phyloP scores from a whole-genome alignment of 2,329 filamentous ascomycete species.

The Monosporascus cannonballus region DNA sequence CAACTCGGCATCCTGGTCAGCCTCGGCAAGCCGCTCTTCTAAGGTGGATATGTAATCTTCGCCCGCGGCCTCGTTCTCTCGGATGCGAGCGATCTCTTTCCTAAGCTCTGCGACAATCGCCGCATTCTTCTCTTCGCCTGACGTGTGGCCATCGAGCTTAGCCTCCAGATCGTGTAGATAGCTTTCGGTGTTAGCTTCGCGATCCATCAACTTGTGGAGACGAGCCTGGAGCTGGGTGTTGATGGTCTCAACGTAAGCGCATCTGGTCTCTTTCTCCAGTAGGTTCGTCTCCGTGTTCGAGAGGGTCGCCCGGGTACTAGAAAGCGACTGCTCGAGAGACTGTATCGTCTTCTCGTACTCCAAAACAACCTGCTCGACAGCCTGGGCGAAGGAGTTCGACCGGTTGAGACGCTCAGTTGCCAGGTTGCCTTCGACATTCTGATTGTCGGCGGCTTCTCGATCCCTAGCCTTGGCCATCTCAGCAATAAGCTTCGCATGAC shows the following conservation, averaged over 20 bases:
- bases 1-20: conserved; percentile 89
- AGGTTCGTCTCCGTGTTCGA: conserved; percentile 80
- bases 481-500: conserved; percentile 91
- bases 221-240: conserved; percentile 84
- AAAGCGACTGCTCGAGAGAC: conserved; percentile 82
- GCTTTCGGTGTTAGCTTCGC: conserved; percentile 83
- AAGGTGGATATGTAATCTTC: conserved; percentile 97
- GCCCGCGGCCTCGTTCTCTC: conserved; percentile 82
- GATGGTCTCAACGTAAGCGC: conserved; percentile 87
- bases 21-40: conserved; percentile 90
- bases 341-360: conserved; percentile 99
- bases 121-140: conserved; percentile 87
- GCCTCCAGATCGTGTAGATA: conserved; percentile 89
- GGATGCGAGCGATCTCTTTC: conserved; percentile 80
- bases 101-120: conserved; percentile 80
- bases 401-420: conserved; percentile 85
- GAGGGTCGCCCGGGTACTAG: conserved; percentile 77
- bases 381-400: conserved; percentile 92
- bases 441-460: conserved; percentile 54
- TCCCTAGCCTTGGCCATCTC: conserved; percentile 86
- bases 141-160: conserved; percentile 84
- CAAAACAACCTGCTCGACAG: conserved; percentile 90
- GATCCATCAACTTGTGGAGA: conserved; percentile 87
- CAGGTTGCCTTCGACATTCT: conserved; percentile 52
- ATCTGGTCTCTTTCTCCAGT: conserved; percentile 89